A percentile compares a stretch with the other conserved stretches of the same genome.
phyloP scores from a whole-genome alignment of 202 grass and related monocot genomes.

The Hordeum pubiflorum region DNA sequence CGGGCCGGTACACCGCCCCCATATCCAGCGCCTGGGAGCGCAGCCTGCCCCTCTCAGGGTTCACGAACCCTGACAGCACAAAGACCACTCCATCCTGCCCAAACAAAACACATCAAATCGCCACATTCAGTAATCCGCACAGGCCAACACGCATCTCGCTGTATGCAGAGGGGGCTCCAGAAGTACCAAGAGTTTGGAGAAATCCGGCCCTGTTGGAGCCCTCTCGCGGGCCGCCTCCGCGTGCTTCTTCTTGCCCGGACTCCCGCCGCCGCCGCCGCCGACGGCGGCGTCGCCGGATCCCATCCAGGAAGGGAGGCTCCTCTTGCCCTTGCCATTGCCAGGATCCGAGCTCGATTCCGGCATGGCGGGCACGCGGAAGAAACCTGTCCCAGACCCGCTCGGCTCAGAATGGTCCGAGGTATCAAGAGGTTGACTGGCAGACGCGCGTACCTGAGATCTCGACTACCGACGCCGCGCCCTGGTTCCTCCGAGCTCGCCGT shows the following conservation, averaged over 20 bases:
- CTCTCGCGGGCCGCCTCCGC: conserved; percentile 18
- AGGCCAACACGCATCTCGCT: background rate
- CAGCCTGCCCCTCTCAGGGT: conserved; percentile 70
- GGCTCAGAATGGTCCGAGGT: background rate
- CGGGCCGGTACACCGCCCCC: conserved; percentile 72
- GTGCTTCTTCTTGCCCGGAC: conserved; percentile 50
- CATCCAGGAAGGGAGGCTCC: conserved; percentile 59
- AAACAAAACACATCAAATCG: background rate
- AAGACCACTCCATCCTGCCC: conserved; percentile 71
- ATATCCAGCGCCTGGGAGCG: conserved; percentile 73
- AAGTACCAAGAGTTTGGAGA: conserved; percentile 70
- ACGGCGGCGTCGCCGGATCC: background rate
- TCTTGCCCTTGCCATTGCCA: conserved; percentile 17
- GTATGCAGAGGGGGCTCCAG: background rate
- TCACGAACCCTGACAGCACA: conserved; percentile 77
- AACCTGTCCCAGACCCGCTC: background rate
- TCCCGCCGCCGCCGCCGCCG: background rate
- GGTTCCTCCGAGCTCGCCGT: background rate
- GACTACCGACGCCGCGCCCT: background rate
- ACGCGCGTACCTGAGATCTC: background rate
- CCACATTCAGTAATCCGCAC: background rate
- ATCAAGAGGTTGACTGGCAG: background rate
- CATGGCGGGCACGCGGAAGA: conserved; percentile 15
- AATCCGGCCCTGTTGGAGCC: conserved; percentile 24
- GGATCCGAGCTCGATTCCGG: conserved; percentile 32